Percentiles rank a stretch among this genome's conserved stretches.
phyloP scores from a whole-genome alignment of 73 alveolate genomes.

The Halteria grandinella region DNA sequence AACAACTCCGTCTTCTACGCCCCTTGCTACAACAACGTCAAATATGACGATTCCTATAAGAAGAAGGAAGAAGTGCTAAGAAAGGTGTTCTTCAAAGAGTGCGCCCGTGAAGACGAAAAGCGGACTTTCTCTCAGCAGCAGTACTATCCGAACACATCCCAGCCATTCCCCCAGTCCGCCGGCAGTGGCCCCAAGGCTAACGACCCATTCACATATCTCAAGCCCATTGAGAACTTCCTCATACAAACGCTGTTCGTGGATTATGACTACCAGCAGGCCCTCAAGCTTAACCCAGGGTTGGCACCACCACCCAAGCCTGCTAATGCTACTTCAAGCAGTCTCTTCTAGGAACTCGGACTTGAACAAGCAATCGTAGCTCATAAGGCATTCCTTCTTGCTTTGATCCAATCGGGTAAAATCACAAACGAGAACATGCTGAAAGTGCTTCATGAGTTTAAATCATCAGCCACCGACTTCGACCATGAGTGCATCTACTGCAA shows the following conservation, averaged over 20 bases:
- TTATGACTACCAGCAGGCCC: neutral
- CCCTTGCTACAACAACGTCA: constrained; percentile 60
- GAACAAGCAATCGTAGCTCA: constrained; percentile 20
- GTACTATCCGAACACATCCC: neutral
- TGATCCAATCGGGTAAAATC: constrained; percentile 31
- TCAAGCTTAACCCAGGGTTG: neutral
- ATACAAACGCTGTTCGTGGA: neutral
- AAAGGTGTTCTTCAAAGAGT: constrained; percentile 56
- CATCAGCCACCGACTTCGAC: constrained; percentile 21
- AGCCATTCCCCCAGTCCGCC: too few species aligned
- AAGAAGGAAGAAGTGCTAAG: constrained; percentile 69
- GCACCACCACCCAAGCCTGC: neutral
- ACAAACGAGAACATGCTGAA: constrained; percentile 43
- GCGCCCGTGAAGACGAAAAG: constrained; percentile 54
- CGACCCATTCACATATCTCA: neutral
- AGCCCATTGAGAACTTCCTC: constrained; percentile 25
- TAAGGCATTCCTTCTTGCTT: constrained; percentile 37
- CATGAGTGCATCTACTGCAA: constrained; percentile 57
- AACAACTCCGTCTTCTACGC: constrained; percentile 48
- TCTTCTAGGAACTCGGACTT: constrained; percentile 36
- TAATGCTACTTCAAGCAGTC: too few species aligned
- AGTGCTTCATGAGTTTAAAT: constrained; percentile 48
- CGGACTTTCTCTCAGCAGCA: neutral
- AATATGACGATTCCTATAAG: constrained; percentile 58
- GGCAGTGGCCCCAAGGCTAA: neutral